Base-by-base conservation (phyloP, 805 yeast genomes). In the Candida manassasensis region DNA sequence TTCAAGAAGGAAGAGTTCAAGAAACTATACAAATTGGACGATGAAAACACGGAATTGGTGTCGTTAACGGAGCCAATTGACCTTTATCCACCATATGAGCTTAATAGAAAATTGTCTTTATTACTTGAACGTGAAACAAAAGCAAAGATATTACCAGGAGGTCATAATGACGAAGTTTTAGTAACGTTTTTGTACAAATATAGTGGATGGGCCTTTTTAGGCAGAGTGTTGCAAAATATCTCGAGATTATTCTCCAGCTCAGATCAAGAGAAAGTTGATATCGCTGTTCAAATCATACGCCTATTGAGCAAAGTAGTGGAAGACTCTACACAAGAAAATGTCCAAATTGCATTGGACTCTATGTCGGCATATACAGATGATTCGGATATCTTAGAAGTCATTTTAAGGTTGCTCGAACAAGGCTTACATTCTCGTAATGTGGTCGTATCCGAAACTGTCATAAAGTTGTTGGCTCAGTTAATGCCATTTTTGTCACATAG, bases 171-270 rank as follows among this genome's bases (percentile, higher is more conserved):
- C 21, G 59, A 63, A 40, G 50, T 58, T 8, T 47, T 73, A 12
- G 83, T 84, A 3, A 71, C 86, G 15, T 88, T 93, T 61, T 61
- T 81, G 18, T 76, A 82, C 52, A 69, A 71, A 3, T 87, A 80
- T 53, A 84, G 80, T 50, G 97, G 97, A 1, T 88, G 97, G 95
- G 74, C 95, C 0, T 59, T 84, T 18, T 48, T 90, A 12, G 97
- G 97, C 2, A 71, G 95, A 48, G 61, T 84, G 0, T 56, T 89
- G 21, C 88, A 84, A 44, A 82, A 82, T 43, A 57, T 81, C 7
- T 65, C 75, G 1, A 63, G 60, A 36, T 48, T 49, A 16, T 69
- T 64, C 34, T 61, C 65, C 37, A 46, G 47, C 13, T 47, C 67
- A 4, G 64, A 67, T 25, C 43, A 48, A 2, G 72, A 69, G 6